Conservation (phyloP, 139 green algal genomes). For the Asterochloris sp. region DNA sequence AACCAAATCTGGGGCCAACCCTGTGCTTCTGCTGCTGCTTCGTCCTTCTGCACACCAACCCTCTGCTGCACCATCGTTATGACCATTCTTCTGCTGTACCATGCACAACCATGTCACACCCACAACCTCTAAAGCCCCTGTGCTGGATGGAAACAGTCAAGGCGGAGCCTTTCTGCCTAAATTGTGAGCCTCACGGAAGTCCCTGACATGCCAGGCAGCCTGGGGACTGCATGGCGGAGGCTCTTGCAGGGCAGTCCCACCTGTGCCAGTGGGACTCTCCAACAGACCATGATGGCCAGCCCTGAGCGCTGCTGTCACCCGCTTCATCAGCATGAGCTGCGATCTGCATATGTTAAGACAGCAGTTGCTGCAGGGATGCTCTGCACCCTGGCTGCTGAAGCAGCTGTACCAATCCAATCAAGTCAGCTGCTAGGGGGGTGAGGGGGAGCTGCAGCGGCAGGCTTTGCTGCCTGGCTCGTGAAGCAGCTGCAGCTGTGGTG, state of each 20-base stretch:
- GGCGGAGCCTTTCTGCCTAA: not conserved
- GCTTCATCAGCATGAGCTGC: slow-evolving; percentile 17
- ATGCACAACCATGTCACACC: not conserved
- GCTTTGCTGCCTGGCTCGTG: no score
- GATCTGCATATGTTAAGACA: not conserved
- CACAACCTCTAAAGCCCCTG: not conserved
- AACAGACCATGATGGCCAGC: slow-evolving; percentile 5
- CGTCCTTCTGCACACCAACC: no score
- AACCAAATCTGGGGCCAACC: no score
- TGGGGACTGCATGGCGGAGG: not conserved
- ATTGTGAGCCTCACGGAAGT: not conserved
- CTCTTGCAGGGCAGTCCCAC: not conserved
- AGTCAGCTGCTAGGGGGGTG: no score
- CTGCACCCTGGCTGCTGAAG: no score
- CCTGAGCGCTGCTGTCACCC: slow-evolving; percentile 1
- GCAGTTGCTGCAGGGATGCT: no score
- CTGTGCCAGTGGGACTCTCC: slow-evolving; percentile 16
- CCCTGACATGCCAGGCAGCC: no score
- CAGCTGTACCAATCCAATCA: no score
- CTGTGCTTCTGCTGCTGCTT: no score
- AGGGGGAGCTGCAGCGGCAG: no score
- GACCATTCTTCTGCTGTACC: not conserved
- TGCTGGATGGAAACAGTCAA: not conserved
- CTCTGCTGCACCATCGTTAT: no score
- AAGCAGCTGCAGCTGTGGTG: no score